Evolutionary conservation across 441 rosid genomes (phyloP), one percentile per base, ranked within the genome.

Genomic region (Bocquillonia castaneifolia): DNA sequence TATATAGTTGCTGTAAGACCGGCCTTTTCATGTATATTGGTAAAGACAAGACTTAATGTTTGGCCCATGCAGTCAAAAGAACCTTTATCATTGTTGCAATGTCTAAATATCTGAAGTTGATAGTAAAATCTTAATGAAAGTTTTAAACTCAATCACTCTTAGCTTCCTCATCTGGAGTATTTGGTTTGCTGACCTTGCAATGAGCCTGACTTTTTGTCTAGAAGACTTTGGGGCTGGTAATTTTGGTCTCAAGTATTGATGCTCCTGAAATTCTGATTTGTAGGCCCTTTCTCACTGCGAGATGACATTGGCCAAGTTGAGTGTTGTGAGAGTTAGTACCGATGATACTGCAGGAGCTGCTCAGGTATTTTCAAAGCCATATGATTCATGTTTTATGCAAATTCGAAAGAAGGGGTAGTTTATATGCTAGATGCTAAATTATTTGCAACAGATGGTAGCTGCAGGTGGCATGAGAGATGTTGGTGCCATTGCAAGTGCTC

Each of bases 341-440:
- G 85, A 88, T 71, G 99, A 92, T 66, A 84, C 93, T 56, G 99
- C 99, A 1, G 86, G 83, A 72, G 97, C 97, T 64, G 99, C 99
- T 76, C 87, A 77, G 94, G 99, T 94, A 72, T 28, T 14, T 54
- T 42, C 59, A 26, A 10, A 57, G 63, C 53, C 47, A 34, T 66
- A 31, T n/a, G 22, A 62, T 45, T 67, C 39, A 61, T 67, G 29
- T 73, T 65, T 54, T 63, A 2, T 51, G 4, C 26, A 39, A 47
- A 51, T 48, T 6, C 6, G 48, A 23, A 53, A 70, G 45, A 58
- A 25, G 14, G 61, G 22, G 56, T 29, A 68, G 8, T 65, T 69
- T 61, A 36, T 40, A 45, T 68, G 17, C 64, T 59, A 17, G 50
- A 39, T 3, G 4, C 48, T 56, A 66, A 63, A 55, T 44, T 6